Percentiles rank a stretch among this genome's conserved stretches.
Conservation (phyloP, 2,329 filamentous ascomycete species). For the Ophiostoma perfectum region DNA sequence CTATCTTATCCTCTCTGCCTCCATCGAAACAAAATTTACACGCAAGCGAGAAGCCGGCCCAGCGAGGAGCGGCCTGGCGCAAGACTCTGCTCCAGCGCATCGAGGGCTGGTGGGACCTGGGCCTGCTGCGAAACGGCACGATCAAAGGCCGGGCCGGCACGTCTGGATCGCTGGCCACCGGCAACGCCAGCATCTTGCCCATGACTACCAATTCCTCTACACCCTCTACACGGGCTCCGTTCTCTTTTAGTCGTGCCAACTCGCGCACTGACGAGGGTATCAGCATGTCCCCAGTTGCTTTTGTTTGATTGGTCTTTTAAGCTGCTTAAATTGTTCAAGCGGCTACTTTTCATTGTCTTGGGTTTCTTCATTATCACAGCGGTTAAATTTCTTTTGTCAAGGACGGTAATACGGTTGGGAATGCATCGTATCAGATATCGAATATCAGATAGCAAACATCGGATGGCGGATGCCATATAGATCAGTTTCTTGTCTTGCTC, state of each 20-base stretch:
- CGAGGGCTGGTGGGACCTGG: slow-evolving; percentile 53
- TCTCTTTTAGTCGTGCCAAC: background rate
- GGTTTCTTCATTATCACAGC: background rate
- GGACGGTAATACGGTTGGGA: too few species aligned
- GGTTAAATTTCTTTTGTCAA: too few species aligned
- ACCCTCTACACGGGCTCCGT: background rate
- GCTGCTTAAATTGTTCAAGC: background rate
- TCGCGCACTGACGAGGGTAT: background rate
- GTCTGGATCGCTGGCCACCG: background rate
- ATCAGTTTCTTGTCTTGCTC: background rate
- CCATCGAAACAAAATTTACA: background rate
- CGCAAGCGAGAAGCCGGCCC: slow-evolving; percentile 14
- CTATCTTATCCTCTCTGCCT: slow-evolving; percentile 15
- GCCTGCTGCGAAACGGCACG: slow-evolving; percentile 35
- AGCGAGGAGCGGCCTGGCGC: slow-evolving; percentile 31
- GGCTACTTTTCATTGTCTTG: background rate
- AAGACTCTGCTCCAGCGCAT: slow-evolving; percentile 46
- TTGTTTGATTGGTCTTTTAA: slow-evolving; percentile 11
- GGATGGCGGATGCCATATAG: background rate
- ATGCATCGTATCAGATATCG: too few species aligned
- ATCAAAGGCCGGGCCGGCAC: slow-evolving; percentile 35
- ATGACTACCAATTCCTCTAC: background rate
- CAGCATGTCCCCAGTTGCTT: slow-evolving; percentile 11
- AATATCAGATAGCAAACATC: background rate
- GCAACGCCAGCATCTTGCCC: background rate